Evolutionary conservation across 192 early-diverging fungal genomes (phyloP).

Genomic region (Podila epigama): DNA sequence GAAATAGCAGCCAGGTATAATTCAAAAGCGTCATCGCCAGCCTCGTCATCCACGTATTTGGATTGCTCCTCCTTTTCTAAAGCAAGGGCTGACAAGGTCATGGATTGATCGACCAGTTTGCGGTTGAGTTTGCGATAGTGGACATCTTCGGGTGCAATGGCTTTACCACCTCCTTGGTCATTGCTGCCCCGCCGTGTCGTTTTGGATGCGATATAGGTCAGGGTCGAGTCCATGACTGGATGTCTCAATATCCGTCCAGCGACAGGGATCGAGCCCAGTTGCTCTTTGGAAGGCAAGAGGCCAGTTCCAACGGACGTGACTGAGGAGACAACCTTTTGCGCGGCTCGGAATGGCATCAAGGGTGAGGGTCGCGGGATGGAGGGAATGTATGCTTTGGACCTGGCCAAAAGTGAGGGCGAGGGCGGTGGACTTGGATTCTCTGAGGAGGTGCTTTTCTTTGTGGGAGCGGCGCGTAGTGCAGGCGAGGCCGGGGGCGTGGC

Average conservation of each 20-base stretch:
- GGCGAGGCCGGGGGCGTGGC: conserved; percentile 43
- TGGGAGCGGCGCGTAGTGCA: conserved; percentile 10
- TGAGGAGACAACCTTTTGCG: conserved; percentile 31
- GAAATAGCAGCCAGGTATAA: conserved; percentile 44
- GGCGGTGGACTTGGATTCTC: conserved; percentile 26
- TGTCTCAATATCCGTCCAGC: conserved; percentile 42
- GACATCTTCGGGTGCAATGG: conserved; percentile 20
- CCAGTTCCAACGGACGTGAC: conserved; percentile 45
- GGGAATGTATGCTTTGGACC: conserved; percentile 22
- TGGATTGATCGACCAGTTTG: conserved; percentile 46
- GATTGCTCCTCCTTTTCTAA: conserved; percentile 41
- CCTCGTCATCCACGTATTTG: conserved; percentile 46
- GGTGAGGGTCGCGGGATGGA: conserved; percentile 38
- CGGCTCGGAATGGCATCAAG: conserved; percentile 34
- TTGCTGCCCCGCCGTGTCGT: conserved; percentile 13
- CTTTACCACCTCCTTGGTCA: conserved; percentile 8
- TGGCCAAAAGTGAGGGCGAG: conserved; percentile 31
- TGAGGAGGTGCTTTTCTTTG: not conserved
- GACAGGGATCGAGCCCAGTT: conserved; percentile 43
- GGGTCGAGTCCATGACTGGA: conserved; percentile 47
- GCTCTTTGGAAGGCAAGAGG: conserved; percentile 39
- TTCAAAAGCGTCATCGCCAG: conserved; percentile 49
- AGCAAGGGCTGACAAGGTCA: conserved; percentile 35
- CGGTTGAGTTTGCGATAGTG: conserved; percentile 44
- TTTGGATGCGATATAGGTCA: conserved; percentile 46